Evolutionary conservation across 1,284 basidiomycete genomes (phyloP).

Genomic region (Rhodofomes roseus): DNA sequence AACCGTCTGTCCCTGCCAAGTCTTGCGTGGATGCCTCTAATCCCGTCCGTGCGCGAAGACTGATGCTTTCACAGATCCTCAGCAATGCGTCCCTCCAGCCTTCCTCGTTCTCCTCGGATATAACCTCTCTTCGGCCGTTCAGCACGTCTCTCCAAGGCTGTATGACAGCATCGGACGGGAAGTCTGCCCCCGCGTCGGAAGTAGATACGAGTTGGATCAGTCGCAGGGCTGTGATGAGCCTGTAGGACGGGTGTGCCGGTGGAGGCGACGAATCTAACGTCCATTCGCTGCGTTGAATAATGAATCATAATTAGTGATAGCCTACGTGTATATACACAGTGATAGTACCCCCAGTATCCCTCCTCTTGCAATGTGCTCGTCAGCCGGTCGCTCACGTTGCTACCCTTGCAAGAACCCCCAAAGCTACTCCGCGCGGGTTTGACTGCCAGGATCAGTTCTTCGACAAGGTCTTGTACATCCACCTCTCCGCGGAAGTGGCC

Average conservation of each 20-base stretch:
- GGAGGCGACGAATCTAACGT: slow-evolving; percentile 56
- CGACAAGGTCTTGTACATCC: slow-evolving; percentile 57
- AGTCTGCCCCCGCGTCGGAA: not conserved
- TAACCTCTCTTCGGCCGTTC: slow-evolving; percentile 36
- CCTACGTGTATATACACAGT: not conserved
- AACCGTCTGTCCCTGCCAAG: slow-evolving; percentile 11
- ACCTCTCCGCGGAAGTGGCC: slow-evolving; percentile 47
- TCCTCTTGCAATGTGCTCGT: slow-evolving; percentile 48
- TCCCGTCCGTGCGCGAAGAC: slow-evolving; percentile 26
- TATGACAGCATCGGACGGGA: slow-evolving; percentile 27
- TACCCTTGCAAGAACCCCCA: slow-evolving; percentile 10
- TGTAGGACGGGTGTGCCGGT: slow-evolving; percentile 73
- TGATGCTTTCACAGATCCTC: slow-evolving; percentile 34
- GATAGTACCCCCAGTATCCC: slow-evolving; percentile 73
- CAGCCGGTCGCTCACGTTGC: slow-evolving; percentile 39
- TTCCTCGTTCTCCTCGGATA: slow-evolving; percentile 48
- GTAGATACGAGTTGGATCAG: slow-evolving; percentile 45
- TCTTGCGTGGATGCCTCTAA: slow-evolving; percentile 6
- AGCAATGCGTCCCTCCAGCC: slow-evolving; percentile 33
- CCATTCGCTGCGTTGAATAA: slow-evolving; percentile 58
- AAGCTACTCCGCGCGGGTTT: not conserved
- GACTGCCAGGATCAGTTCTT: slow-evolving; percentile 37
- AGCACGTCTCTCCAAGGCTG: slow-evolving; percentile 55
- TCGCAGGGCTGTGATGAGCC: slow-evolving; percentile 68
- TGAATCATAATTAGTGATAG: slow-evolving; percentile 9